These are phyloP conservation scores for Chenopodium berlandieri DNA, from an alignment of 148 eudicot genomes.

Conservation along the genomic window DNA sequence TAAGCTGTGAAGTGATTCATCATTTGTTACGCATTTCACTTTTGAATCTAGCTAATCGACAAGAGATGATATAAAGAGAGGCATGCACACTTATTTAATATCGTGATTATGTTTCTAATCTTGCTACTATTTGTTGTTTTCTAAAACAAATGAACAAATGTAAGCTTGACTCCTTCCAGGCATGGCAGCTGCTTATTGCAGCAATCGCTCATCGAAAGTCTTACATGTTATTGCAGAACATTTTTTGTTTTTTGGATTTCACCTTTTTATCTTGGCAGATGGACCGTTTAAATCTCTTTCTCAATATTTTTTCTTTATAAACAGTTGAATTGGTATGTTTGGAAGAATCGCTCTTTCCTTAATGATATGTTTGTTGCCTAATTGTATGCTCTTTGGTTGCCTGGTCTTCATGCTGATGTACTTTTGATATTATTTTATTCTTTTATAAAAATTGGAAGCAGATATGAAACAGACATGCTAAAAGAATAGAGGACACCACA, in stretches of 20 bases:
- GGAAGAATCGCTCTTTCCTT: not conserved
- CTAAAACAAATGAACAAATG: not conserved
- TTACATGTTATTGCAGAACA: not conserved
- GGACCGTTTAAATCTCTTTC: not conserved
- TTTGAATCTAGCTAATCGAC: not conserved
- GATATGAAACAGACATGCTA: not conserved
- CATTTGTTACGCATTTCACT: not conserved
- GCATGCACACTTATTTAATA: not conserved
- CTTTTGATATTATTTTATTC: conserved; percentile 1
- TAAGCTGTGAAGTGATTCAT: not conserved
- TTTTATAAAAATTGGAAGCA: not conserved
- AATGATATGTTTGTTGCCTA: not conserved
- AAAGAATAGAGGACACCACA: conserved; percentile 13
- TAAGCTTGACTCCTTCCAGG: not conserved
- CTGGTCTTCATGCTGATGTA: conserved; percentile 10
- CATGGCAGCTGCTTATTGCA: not conserved
- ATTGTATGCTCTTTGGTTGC: conserved; percentile 8
- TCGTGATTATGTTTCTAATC: not conserved
- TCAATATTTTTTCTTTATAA: not conserved
- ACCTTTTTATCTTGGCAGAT: not conserved
- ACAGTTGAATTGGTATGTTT: not conserved
- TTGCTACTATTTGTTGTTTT: not conserved
- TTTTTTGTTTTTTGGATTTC: not conserved
- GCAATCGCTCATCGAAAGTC: not conserved
- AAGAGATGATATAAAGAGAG: not conserved